phyloP scores from a whole-genome alignment of 2,329 filamentous ascomycete genomes.

The Teratosphaeria destructans region DNA sequence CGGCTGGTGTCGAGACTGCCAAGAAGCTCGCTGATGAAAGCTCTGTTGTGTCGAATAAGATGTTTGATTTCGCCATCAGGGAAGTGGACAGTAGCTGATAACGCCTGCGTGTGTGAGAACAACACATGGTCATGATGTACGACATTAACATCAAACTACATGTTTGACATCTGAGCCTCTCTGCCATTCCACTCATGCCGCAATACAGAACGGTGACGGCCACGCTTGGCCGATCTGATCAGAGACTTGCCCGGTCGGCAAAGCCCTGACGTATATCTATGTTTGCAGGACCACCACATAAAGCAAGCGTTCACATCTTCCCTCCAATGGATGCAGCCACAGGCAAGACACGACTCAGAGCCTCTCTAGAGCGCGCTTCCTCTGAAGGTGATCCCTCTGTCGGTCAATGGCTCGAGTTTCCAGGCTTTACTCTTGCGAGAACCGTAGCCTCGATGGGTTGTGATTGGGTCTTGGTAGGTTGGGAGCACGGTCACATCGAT shows the following conservation, averaged over 20 bases:
- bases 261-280: neutral
- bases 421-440: constrained; percentile 9
- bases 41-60: constrained; percentile 42
- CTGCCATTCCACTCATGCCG: neutral
- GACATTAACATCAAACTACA: neutral
- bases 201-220: neutral
- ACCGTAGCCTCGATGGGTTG: constrained; percentile 8
- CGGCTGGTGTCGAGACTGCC: constrained; percentile 45
- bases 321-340: neutral
- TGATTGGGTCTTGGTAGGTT: constrained; percentile 33
- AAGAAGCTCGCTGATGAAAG: constrained; percentile 43
- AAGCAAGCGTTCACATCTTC: neutral
- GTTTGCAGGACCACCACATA: neutral
- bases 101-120: neutral
- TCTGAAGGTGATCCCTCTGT: constrained; percentile 3
- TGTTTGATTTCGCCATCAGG: constrained; percentile 34
- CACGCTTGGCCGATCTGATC: neutral
- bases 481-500: constrained; percentile 48
- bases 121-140: neutral
- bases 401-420: constrained; percentile 10
- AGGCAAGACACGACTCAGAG: constrained; percentile 4
- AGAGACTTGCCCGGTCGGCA: neutral
- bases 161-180: too few species aligned
- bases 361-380: constrained; percentile 7
- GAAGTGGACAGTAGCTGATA: neutral